A percentile compares a stretch with the other conserved stretches of the same genome.
These are phyloP conservation scores for Schizophyllum commune DNA, from an alignment of 1,284 basidiomycete genomes.

Conservation along the genomic window DNA sequence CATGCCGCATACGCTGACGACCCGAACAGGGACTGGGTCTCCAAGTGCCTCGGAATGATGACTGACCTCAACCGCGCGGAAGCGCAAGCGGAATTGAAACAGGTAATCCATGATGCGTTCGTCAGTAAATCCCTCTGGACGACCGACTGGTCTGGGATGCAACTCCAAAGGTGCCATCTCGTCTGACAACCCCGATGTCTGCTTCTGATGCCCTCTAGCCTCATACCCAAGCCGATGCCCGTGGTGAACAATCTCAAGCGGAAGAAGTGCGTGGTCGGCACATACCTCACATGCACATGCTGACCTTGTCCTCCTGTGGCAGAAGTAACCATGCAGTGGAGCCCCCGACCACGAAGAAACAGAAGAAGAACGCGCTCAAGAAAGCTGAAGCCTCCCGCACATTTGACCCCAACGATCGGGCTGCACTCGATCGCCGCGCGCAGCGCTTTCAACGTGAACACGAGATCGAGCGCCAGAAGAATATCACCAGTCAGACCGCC, in stretches of 20 bases:
- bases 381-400: conserved; percentile 26
- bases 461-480: conserved; percentile 68
- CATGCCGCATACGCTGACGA: conserved; percentile 3
- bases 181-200: conserved; percentile 2
- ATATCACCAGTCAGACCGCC: conserved; percentile 36
- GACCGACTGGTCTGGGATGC: conserved; percentile 79
- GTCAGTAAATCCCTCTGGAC: conserved; percentile 76
- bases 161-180: conserved; percentile 63
- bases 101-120: conserved; percentile 83
- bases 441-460: conserved; percentile 77
- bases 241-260: conserved; percentile 13
- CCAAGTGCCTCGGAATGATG: conserved; percentile 76
- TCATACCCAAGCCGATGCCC: conserved; percentile 8
- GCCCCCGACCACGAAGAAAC: conserved; percentile 50
- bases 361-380: conserved; percentile 28
- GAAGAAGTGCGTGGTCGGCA: conserved; percentile 10
- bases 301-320: conserved; percentile 28
- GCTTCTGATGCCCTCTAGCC: not conserved
- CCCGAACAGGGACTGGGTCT: conserved; percentile 69
- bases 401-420: conserved; percentile 56
- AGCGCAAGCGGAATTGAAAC: conserved; percentile 74
- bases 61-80: conserved; percentile 67
- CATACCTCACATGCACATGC: conserved; percentile 8
- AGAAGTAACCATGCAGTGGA: conserved; percentile 1
- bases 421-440: conserved; percentile 60